Conservation (phyloP, 305 asterid genomes). For the Fraxinus floribunda region DNA sequence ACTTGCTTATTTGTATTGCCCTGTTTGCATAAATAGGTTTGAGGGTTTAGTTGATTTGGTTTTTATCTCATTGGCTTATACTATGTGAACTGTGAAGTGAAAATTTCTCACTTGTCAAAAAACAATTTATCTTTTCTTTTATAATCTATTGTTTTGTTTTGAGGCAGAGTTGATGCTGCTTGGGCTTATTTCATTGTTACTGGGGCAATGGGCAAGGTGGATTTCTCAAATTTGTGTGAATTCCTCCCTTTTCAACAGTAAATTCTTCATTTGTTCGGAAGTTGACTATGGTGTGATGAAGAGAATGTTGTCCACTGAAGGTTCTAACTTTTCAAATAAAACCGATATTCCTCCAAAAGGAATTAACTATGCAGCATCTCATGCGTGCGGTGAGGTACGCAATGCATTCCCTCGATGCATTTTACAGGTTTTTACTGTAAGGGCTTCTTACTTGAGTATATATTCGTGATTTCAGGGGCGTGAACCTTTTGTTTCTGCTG, state of each 20-base stretch:
- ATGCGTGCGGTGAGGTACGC: conserved; percentile 72
- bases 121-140: not conserved
- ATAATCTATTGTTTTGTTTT: not conserved
- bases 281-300: conserved; percentile 43
- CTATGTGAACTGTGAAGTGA: not conserved
- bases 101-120: not conserved
- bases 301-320: conserved; percentile 32
- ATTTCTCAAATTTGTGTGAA: conserved; percentile 74
- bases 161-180: conserved; percentile 84
- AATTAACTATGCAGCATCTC: conserved; percentile 35
- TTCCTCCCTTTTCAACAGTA: conserved; percentile 77
- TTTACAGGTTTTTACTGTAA: not conserved
- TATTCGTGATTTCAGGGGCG: conserved; percentile 51
- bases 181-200: conserved; percentile 74
- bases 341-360: conserved; percentile 60
- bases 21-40: not conserved
- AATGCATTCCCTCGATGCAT: not conserved
- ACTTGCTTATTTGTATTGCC: not conserved
- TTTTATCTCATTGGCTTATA: not conserved
- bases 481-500: conserved; percentile 84
- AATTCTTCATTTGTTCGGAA: conserved; percentile 71
- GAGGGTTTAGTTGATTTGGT: not conserved
- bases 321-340: conserved; percentile 31
- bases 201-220: conserved; percentile 93
- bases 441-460: not conserved